A percentile compares a stretch with the other conserved stretches of the same genome.
These are phyloP conservation scores for Scopulariopsis brevicaulis DNA, from an alignment of 2,329 filamentous ascomycete genomes.

Conservation along the genomic window DNA sequence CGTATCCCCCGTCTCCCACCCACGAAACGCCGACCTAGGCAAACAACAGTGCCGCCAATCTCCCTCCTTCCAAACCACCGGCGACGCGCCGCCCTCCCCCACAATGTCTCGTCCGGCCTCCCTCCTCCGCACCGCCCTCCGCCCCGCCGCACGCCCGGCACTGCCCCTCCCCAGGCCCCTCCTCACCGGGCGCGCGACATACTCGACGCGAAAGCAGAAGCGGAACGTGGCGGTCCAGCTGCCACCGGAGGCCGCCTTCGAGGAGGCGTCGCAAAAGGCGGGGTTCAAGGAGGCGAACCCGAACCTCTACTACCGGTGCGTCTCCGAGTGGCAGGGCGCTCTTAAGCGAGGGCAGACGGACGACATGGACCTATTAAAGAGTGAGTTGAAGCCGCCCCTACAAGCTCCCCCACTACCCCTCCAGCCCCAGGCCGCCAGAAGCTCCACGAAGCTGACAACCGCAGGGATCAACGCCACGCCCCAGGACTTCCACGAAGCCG, in stretches of 20 bases:
- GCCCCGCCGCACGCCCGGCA: neutral
- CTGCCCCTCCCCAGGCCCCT: neutral
- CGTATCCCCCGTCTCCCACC: neutral
- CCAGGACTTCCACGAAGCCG: conserved; percentile 2
- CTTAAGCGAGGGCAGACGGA: conserved; percentile 2
- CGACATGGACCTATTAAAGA: neutral
- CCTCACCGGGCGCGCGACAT: neutral
- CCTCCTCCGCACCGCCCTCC: neutral
- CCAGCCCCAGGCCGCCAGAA: neutral
- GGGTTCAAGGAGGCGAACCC: neutral
- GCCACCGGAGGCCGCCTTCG: neutral
- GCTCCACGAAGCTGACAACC: neutral
- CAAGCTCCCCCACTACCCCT: neutral
- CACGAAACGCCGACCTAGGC: neutral
- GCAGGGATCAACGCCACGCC: neutral
- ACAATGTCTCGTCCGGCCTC: neutral
- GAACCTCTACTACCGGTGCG: conserved; percentile 1
- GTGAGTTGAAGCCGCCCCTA: neutral
- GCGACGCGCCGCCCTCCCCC: neutral
- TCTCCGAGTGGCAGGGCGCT: conserved; percentile 4
- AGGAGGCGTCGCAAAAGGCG: neutral
- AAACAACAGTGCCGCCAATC: neutral
- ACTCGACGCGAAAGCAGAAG: neutral
- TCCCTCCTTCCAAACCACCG: neutral
- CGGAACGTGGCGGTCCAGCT: neutral